Percentiles rank a stretch among this genome's conserved stretches.
Conservation (phyloP, 495 filamentous ascomycete species). For the Lophiotrema nucula region DNA sequence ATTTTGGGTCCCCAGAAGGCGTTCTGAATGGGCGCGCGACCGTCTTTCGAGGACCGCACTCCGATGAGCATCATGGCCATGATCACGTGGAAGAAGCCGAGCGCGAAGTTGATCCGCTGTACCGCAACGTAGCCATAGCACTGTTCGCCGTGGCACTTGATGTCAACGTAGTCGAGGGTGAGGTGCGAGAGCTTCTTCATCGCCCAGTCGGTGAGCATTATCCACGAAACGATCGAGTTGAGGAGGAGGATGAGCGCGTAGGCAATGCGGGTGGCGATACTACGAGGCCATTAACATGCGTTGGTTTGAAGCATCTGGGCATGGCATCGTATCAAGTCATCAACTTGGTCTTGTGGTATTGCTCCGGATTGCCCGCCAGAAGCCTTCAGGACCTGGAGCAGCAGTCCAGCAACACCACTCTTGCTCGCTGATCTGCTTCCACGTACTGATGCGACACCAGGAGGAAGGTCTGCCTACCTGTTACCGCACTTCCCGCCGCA, state of each 20-base stretch:
- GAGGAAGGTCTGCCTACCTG: constrained; percentile 76
- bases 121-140: constrained; percentile 96
- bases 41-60: constrained; percentile 81
- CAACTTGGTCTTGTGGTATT: no score
- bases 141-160: constrained; percentile 83
- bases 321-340: no score
- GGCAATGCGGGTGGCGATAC: constrained; percentile 94
- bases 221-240: constrained; percentile 96
- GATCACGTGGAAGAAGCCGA: constrained; percentile 88
- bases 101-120: constrained; percentile 94
- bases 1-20: constrained; percentile 90
- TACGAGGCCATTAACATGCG: constrained; percentile 41
- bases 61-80: constrained; percentile 82
- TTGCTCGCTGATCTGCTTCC: no score
- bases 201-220: constrained; percentile 99
- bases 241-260: constrained; percentile 94
- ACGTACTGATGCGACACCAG: not conserved
- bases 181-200: constrained; percentile 90
- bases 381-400: no score
- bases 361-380: no score
- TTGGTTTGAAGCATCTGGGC: no score
- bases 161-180: constrained; percentile 91
- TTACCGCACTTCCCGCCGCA: constrained; percentile 97
- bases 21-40: constrained; percentile 86
- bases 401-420: no score